A percentile compares a stretch with the other conserved stretches of the same genome.
phyloP scores from a whole-genome alignment of 768 basidiomycete species.

The Macrocybe gigantea region DNA sequence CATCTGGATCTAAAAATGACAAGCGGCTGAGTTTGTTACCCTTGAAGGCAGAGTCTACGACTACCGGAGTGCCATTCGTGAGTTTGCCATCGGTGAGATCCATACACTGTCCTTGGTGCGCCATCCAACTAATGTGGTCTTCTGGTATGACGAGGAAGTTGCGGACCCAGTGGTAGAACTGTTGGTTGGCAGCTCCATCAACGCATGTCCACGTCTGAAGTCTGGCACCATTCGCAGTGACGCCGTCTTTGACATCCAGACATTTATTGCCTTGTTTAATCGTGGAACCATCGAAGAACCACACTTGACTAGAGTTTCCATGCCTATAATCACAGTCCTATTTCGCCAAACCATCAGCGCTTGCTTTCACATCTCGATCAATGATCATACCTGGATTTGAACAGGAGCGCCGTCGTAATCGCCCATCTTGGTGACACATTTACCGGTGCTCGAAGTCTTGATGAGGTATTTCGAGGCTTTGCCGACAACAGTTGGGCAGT shows the following conservation, averaged over 20 bases:
- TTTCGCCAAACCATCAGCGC: too few relatives aligned
- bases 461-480: too few relatives aligned
- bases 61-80: slow-evolving; percentile 37
- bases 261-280: slow-evolving; percentile 42
- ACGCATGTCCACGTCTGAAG: slow-evolving; percentile 49
- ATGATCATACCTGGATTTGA: too few relatives aligned
- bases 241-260: slow-evolving; percentile 39
- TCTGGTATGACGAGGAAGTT: slow-evolving; percentile 6
- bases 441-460: too few relatives aligned
- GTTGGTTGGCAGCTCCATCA: slow-evolving; percentile 36
- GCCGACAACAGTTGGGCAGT: too few relatives aligned
- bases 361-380: too few relatives aligned
- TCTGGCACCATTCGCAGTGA: slow-evolving; percentile 34
- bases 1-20: too few relatives aligned
- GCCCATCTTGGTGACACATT: too few relatives aligned
- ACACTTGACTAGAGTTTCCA: slow-evolving; percentile 38
- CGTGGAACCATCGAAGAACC: slow-evolving; percentile 37
- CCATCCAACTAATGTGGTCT: slow-evolving; percentile 40
- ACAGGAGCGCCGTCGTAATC: too few relatives aligned
- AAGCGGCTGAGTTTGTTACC: too few relatives aligned
- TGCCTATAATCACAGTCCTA: background rate
- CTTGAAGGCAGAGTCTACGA: background rate
- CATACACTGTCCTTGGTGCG: slow-evolving; percentile 38
- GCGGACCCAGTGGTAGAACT: slow-evolving; percentile 38
- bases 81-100: slow-evolving; percentile 39